A percentile compares a stretch with the other conserved stretches of the same genome.
These are phyloP conservation scores for Aureobasidium sp. DNA, from an alignment of 2,329 filamentous ascomycete species.

Conservation along the genomic window DNA sequence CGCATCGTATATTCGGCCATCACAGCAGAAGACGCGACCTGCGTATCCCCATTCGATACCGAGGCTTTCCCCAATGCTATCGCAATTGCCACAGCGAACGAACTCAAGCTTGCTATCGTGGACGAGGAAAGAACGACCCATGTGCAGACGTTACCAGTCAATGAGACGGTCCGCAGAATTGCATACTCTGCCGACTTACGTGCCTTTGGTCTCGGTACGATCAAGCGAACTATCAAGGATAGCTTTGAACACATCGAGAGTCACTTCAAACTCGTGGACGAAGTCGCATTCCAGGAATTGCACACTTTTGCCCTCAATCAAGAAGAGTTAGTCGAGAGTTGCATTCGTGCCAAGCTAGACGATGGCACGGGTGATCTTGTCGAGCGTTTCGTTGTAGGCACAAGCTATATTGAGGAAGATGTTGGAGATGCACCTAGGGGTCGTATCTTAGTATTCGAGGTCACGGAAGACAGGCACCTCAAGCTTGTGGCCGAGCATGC, in stretches of 20 bases:
- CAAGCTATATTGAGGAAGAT: constrained; percentile 65
- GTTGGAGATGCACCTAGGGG: constrained; percentile 53
- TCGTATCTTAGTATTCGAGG: constrained; percentile 76
- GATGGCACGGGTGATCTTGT: constrained; percentile 47
- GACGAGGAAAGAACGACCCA: constrained; percentile 84
- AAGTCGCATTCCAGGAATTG: constrained; percentile 74
- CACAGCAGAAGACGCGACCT: constrained; percentile 76
- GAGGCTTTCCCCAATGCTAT: constrained; percentile 75
- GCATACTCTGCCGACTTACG: constrained; percentile 74
- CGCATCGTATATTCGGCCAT: constrained; percentile 89
- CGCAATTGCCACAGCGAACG: constrained; percentile 67
- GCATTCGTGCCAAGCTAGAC: constrained; percentile 67
- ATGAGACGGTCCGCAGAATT: constrained; percentile 77
- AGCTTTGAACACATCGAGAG: constrained; percentile 71
- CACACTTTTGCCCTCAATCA: constrained; percentile 60
- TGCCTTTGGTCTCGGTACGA: constrained; percentile 80
- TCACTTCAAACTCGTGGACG: constrained; percentile 83
- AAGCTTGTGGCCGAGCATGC: constrained; percentile 63
- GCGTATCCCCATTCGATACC: constrained; percentile 74
- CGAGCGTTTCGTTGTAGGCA: constrained; percentile 88
- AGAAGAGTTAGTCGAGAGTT: constrained; percentile 75
- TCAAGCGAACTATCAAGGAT: constrained; percentile 62
- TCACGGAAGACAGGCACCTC: constrained; percentile 66
- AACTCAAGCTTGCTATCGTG: constrained; percentile 72
- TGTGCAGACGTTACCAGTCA: constrained; percentile 69